Evolutionary conservation across 129 eudicot species (phyloP).

Genomic region (Flaveria robusta): DNA sequence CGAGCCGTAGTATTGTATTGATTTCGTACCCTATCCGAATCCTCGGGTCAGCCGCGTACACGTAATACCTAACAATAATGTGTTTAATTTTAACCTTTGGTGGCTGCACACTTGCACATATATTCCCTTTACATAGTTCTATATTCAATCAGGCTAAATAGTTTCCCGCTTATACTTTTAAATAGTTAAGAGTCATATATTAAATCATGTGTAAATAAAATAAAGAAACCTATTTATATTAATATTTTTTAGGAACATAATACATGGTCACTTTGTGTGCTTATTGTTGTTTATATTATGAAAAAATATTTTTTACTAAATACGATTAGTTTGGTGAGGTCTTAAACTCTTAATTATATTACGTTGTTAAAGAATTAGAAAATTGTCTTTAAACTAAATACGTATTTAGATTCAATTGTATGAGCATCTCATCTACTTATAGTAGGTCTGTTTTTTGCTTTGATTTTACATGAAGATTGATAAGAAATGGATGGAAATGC

Average conservation of each 20-base stretch:
- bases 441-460: neutral
- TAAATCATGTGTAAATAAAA: neutral
- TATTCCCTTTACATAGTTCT: neutral
- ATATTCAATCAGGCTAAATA: neutral
- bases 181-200: neutral
- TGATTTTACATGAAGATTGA: slow-evolving; percentile 10
- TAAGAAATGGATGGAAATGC: slow-evolving; percentile 4
- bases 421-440: neutral
- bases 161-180: neutral
- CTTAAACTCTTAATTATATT: neutral
- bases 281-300: neutral
- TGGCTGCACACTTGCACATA: neutral
- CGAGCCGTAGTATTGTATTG: too few species aligned
- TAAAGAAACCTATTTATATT: neutral
- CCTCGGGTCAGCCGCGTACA: too few species aligned
- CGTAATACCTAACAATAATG: too few species aligned
- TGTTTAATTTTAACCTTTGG: neutral
- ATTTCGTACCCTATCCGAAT: too few species aligned
- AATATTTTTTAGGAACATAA: neutral
- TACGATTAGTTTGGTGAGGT: neutral
- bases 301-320: neutral
- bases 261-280: neutral
- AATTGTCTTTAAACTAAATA: slow-evolving; percentile 8
- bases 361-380: neutral
- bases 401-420: neutral